Conservation (phyloP, 75 land plant genomes). For the Pinus taeda region DNA sequence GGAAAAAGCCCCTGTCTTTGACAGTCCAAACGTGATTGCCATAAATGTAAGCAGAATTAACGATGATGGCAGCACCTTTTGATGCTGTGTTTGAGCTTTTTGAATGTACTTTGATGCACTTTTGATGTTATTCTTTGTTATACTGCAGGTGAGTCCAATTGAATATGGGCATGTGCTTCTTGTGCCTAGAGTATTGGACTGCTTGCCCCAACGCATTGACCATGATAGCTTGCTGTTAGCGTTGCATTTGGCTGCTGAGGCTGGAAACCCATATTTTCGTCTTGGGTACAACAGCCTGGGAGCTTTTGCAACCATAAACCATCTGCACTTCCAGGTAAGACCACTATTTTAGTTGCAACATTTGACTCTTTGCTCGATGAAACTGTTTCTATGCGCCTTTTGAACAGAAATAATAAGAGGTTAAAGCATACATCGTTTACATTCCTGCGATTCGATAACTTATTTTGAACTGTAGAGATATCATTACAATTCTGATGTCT, state of each 20-base stretch:
- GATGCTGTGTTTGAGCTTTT: background rate
- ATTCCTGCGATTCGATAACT: background rate
- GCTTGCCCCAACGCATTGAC: constrained; percentile 84
- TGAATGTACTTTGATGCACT: constrained; percentile 67
- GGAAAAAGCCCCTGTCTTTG: constrained; percentile 42
- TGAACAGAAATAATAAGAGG: no score
- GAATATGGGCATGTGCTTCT: constrained; percentile 97
- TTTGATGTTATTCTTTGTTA: background rate
- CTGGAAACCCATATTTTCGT: constrained; percentile 70
- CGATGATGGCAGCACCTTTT: no score
- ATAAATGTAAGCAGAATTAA: constrained; percentile 64
- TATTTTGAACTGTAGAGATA: background rate
- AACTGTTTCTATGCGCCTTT: no score
- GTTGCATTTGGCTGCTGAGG: constrained; percentile 76
- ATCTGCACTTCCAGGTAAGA: constrained; percentile 90
- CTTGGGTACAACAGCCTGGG: constrained; percentile 97
- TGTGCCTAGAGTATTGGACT: constrained; percentile 72
- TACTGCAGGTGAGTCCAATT: constrained; percentile 87
- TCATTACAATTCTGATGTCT: background rate
- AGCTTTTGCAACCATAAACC: constrained; percentile 98
- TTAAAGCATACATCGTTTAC: no score
- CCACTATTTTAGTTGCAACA: no score
- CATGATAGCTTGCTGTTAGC: constrained; percentile 76
- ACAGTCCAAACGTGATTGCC: constrained; percentile 72
- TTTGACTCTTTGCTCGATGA: no score